A percentile compares a stretch with the other conserved stretches of the same genome.
Conservation (phyloP, 257 asterid species). For the Marsdenia floribunda region DNA sequence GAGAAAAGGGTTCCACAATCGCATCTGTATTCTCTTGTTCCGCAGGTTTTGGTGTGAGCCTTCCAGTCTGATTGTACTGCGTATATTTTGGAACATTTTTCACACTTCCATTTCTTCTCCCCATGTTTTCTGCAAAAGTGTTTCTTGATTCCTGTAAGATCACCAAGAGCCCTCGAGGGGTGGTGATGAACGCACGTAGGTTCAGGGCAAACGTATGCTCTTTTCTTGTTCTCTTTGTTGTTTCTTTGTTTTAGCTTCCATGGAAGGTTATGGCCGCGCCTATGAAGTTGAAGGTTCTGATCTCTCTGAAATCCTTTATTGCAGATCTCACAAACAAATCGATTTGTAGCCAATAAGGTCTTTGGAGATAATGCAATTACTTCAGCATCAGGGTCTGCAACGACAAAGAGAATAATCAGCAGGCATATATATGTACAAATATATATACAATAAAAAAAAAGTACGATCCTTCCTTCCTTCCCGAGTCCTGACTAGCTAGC, state of each 20-base stretch:
- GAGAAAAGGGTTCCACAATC: conserved; percentile 89
- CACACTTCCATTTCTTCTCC: conserved; percentile 89
- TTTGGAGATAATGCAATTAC: conserved; percentile 78
- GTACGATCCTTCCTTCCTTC: too few relatives aligned
- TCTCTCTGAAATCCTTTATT: conserved; percentile 92
- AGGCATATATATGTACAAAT: too few relatives aligned
- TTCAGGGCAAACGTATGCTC: conserved; percentile 80
- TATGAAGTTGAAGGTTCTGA: conserved; percentile 84
- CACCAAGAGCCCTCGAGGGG: conserved; percentile 81
- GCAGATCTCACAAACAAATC: conserved; percentile 86
- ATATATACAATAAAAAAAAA: too few relatives aligned
- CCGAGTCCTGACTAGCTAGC: too few relatives aligned
- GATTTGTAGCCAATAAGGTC: conserved; percentile 65
- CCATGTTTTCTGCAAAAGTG: conserved; percentile 86
- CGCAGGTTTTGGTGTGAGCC: conserved; percentile 85
- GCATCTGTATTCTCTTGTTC: conserved; percentile 76
- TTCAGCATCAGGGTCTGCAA: conserved; percentile 79
- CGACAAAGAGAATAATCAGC: neutral
- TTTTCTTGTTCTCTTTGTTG: conserved; percentile 54
- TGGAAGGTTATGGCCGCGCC: conserved; percentile 86
- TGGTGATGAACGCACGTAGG: conserved; percentile 71
- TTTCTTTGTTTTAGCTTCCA: conserved; percentile 83
- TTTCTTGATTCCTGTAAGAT: conserved; percentile 81
- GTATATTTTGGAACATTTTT: conserved; percentile 68
- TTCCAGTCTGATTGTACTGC: conserved; percentile 95